Conservation (phyloP, 768 basidiomycete species). For the Neoboletus brunneissimus region DNA sequence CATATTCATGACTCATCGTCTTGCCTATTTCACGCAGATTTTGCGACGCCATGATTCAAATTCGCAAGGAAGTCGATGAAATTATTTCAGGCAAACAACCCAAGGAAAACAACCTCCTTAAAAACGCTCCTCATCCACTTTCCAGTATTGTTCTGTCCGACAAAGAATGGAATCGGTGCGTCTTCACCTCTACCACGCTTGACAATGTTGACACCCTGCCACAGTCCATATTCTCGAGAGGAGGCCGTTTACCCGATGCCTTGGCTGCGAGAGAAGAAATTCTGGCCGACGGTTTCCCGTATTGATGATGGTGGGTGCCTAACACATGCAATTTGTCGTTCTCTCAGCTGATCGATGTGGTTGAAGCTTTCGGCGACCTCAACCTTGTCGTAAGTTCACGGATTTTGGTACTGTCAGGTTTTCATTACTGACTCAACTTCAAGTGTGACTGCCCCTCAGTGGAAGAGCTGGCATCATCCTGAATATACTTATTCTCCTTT, state of each 20-base stretch:
- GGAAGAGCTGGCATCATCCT: slow-evolving; percentile 60
- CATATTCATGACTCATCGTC: not conserved
- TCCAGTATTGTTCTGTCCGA: slow-evolving; percentile 69
- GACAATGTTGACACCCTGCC: slow-evolving; percentile 3
- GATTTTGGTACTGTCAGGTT: not conserved
- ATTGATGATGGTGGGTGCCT: slow-evolving; percentile 84
- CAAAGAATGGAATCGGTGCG: slow-evolving; percentile 82
- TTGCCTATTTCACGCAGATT: slow-evolving; percentile 50
- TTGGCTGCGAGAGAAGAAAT: slow-evolving; percentile 84
- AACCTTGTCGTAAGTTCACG: slow-evolving; percentile 75
- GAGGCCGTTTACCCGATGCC: slow-evolving; percentile 88
- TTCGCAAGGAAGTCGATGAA: slow-evolving; percentile 88
- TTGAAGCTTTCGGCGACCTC: slow-evolving; percentile 83
- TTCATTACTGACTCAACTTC: slow-evolving; percentile 11
- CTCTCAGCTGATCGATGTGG: slow-evolving; percentile 6
- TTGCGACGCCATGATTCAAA: slow-evolving; percentile 98
- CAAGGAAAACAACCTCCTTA: slow-evolving; percentile 86
- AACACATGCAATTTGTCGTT: not conserved
- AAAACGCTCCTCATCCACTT: slow-evolving; percentile 91
- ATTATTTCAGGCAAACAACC: slow-evolving; percentile 85
- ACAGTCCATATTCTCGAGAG: slow-evolving; percentile 87
- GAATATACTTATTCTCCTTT: slow-evolving; percentile 16
- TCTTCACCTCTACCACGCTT: not conserved
- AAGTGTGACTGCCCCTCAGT: slow-evolving; percentile 88
- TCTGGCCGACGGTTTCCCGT: slow-evolving; percentile 93